A percentile compares a stretch with the other conserved stretches of the same genome.
Evolutionary conservation across 2,329 filamentous ascomycete species (phyloP).

Genomic region (Daldinia eschscholtzii): DNA sequence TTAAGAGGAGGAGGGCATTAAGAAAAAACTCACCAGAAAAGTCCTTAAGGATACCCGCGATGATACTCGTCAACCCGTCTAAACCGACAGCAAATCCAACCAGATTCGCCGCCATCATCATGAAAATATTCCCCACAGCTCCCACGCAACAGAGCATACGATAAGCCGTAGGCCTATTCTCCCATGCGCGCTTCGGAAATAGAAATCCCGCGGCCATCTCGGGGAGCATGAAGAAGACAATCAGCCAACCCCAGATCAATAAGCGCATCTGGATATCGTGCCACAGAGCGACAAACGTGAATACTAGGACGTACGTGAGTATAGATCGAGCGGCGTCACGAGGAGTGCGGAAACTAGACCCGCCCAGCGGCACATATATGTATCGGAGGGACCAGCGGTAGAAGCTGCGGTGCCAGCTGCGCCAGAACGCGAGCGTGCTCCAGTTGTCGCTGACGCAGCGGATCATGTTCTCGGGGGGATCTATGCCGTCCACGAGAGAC

Average conservation of each 20-base stretch:
- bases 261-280: constrained; percentile 94
- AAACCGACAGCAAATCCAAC: constrained; percentile 94
- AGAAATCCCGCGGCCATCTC: constrained; percentile 79
- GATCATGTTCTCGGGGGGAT: constrained; percentile 98
- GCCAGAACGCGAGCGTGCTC: constrained; percentile 92
- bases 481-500: constrained; percentile 89
- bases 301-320: constrained; percentile 84
- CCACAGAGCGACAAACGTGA: constrained; percentile 98
- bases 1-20: no score
- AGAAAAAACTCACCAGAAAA: constrained; percentile 69
- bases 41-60: constrained; percentile 80
- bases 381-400: constrained; percentile 96
- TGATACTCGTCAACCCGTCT: constrained; percentile 83
- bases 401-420: constrained; percentile 93
- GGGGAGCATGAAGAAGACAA: constrained; percentile 92
- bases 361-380: constrained; percentile 91
- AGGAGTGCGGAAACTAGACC: constrained; percentile 65
- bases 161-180: constrained; percentile 76
- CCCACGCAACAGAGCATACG: constrained; percentile 84
- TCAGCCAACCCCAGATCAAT: constrained; percentile 96
- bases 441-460: constrained; percentile 97
- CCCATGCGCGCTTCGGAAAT: constrained; percentile 82
- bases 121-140: constrained; percentile 84
- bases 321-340: constrained; percentile 68
- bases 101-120: constrained; percentile 96